Conservation (phyloP, 495 filamentous ascomycete genomes). For the Cenococcum geophilum region DNA sequence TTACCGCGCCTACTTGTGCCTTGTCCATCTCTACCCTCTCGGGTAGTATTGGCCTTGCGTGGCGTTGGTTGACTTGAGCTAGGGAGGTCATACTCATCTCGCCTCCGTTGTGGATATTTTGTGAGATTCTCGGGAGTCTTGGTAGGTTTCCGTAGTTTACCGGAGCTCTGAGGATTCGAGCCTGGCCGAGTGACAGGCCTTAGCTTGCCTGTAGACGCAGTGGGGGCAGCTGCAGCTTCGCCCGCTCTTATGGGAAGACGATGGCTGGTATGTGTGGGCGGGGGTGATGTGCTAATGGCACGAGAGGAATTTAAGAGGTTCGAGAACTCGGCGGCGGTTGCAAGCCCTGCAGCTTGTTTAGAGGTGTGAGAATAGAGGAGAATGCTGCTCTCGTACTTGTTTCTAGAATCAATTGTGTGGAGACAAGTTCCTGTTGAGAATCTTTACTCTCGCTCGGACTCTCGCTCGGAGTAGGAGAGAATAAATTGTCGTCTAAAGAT, state of each 20-base stretch:
- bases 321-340: neutral
- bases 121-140: slow-evolving; percentile 9
- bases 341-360: neutral
- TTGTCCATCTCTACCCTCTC: neutral
- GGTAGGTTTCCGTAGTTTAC: slow-evolving; percentile 21
- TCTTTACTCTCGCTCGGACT: neutral
- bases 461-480: neutral
- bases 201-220: neutral
- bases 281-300: neutral
- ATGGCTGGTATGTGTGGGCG: neutral
- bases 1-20: neutral
- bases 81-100: slow-evolving; percentile 12
- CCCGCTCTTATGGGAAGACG: neutral
- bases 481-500: neutral
- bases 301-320: slow-evolving; percentile 5
- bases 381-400: slow-evolving; percentile 8
- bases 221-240: too few relatives aligned
- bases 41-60: neutral
- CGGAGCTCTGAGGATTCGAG: neutral
- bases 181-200: neutral
- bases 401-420: slow-evolving; percentile 7
- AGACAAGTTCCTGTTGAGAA: slow-evolving; percentile 1
- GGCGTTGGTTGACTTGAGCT: neutral
- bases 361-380: neutral
- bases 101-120: neutral